Conservation (phyloP, 2,329 filamentous ascomycete species). For the Xylaria sp. region DNA sequence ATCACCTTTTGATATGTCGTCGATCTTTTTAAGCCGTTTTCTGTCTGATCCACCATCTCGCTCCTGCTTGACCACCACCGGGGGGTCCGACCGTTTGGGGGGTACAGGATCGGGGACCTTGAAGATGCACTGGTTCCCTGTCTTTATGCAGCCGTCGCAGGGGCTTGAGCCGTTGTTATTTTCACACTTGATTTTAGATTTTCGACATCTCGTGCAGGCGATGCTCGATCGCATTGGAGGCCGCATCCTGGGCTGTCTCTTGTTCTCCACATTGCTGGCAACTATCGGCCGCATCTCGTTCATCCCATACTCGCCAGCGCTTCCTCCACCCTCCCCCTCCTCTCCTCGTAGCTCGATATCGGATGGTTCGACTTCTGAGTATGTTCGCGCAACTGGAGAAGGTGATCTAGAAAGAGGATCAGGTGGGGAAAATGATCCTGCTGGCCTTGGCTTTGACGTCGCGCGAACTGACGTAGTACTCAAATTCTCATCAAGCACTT, state of each 20-base stretch:
- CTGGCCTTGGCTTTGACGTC: slow-evolving; percentile 51
- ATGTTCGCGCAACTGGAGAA: slow-evolving; percentile 41
- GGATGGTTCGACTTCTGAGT: slow-evolving; percentile 43
- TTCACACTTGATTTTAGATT: slow-evolving; percentile 88
- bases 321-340: slow-evolving; percentile 40
- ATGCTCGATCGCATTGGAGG: slow-evolving; percentile 79
- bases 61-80: slow-evolving; percentile 53
- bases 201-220: slow-evolving; percentile 78
- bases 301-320: slow-evolving; percentile 42
- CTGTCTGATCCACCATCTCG: slow-evolving; percentile 59
- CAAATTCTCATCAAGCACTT: slow-evolving; percentile 53
- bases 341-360: slow-evolving; percentile 42
- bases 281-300: slow-evolving; percentile 50
- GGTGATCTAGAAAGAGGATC: slow-evolving; percentile 46
- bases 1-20: slow-evolving; percentile 55
- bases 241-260: slow-evolving; percentile 57
- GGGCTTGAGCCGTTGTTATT: slow-evolving; percentile 77
- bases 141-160: slow-evolving; percentile 79
- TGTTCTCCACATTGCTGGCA: slow-evolving; percentile 51
- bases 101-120: slow-evolving; percentile 68
- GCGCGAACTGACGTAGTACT: slow-evolving; percentile 47
- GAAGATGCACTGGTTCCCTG: slow-evolving; percentile 71
- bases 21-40: slow-evolving; percentile 59
- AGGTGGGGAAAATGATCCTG: slow-evolving; percentile 50
- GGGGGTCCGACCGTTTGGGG: slow-evolving; percentile 56